These are phyloP conservation scores for Neurospora terricola DNA, from an alignment of 495 filamentous ascomycete species.

Conservation along the genomic window DNA sequence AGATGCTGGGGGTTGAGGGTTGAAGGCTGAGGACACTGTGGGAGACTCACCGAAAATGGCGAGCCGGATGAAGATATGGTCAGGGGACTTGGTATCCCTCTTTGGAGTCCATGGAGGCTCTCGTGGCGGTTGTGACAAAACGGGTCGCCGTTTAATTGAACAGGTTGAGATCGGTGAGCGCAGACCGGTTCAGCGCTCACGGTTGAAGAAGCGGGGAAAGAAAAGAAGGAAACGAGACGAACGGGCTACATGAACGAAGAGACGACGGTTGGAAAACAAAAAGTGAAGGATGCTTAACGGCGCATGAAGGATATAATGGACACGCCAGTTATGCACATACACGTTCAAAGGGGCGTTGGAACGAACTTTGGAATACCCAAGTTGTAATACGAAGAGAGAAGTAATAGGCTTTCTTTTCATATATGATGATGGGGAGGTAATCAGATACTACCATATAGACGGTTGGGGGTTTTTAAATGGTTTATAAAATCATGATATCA, in stretches of 20 bases:
- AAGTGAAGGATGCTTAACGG: not conserved
- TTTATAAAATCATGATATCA: not conserved
- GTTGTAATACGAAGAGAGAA: constrained; percentile 10
- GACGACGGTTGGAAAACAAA: not conserved
- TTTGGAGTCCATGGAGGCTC: not conserved
- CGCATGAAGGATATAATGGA: not conserved
- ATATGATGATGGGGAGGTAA: constrained; percentile 1
- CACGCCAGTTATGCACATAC: not conserved
- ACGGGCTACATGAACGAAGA: not conserved
- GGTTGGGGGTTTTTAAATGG: not conserved
- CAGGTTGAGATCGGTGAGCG: not conserved
- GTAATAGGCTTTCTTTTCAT: not conserved
- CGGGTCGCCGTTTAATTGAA: not conserved
- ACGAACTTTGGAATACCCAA: constrained; percentile 11
- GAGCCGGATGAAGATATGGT: not conserved
- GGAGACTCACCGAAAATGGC: no score
- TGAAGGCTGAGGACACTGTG: no score
- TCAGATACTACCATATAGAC: not conserved
- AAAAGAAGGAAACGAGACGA: not conserved
- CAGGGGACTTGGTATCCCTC: not conserved
- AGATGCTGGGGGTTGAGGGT: constrained; percentile 1
- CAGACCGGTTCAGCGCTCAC: not conserved
- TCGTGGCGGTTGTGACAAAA: no score
- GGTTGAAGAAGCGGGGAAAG: not conserved
- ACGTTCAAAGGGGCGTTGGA: constrained; percentile 10